A percentile compares a stretch with the other conserved stretches of the same genome.
Conservation (phyloP, 2,329 filamentous ascomycete species). For the Teratosphaeria epicoccoides region DNA sequence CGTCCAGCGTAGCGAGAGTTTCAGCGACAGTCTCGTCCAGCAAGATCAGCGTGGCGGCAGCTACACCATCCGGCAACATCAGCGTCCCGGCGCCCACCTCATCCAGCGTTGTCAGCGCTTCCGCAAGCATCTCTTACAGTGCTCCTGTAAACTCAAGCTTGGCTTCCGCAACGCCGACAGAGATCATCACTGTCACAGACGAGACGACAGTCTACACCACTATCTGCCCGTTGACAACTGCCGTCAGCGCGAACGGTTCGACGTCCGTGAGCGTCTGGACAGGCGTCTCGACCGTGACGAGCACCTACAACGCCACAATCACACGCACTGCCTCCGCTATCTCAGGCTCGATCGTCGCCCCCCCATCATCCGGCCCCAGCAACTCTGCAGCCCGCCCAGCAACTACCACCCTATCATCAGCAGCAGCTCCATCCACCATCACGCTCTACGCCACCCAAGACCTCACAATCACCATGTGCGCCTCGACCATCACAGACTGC, state of each 20-base stretch:
- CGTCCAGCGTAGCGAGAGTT: conserved; percentile 5
- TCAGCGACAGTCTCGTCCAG: too few species aligned
- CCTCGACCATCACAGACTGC: neutral
- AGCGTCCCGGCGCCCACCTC: neutral
- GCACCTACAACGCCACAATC: neutral
- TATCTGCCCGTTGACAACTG: conserved; percentile 6
- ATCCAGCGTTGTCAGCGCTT: neutral
- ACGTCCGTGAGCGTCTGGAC: conserved; percentile 4
- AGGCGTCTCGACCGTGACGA: conserved; percentile 3
- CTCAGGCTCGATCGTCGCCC: neutral
- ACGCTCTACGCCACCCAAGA: neutral
- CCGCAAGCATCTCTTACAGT: neutral
- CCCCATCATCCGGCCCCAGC: neutral
- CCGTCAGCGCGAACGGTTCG: conserved; percentile 3
- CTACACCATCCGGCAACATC: too few species aligned
- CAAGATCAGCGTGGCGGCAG: too few species aligned
- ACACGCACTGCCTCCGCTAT: neutral
- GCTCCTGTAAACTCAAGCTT: neutral
- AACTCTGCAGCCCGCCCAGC: neutral
- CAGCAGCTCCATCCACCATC: neutral
- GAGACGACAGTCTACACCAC: conserved; percentile 8
- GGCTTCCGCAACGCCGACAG: neutral
- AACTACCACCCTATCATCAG: neutral
- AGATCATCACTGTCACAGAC: conserved; percentile 5
- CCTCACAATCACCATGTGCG: neutral